Evolutionary conservation across 83 land plant species (phyloP), one percentile per base, ranked within the genome.

Genomic region (Diphasiastrum complanatum): DNA sequence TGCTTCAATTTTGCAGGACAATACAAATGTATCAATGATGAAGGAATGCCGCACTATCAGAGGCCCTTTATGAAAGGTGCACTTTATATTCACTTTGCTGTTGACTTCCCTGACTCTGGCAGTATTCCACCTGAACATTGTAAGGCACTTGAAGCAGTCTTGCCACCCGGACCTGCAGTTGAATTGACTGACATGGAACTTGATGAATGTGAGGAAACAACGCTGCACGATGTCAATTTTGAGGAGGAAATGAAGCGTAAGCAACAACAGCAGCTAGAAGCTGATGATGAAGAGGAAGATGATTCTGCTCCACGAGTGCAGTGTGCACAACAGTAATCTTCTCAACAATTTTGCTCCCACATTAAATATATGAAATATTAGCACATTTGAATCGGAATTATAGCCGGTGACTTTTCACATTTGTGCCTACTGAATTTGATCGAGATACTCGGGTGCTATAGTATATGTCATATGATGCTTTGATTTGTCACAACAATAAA

Each of bases 181-280:
- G 5, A 48, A 4, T 24, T 48, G 51, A 48, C 51, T 18, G 23
- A 6, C 6, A 24, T 6, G 51, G 51, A 48, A 18, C 6, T 48
- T 6, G 51, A 48, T 6, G 51, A 18, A 6, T 48, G 51, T 18
- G 51, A 48, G 18, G 51, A 48, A 18, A 18, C 51, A 48, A 48
- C 51, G 6, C 51, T 48, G 5, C 51, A 48, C 18, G 51, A 48
- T 24, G 51, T 48, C 23, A 18, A 48, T 24, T 18, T 48, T 48
- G 51, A 48, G 6, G 51, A 48, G 23, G 51, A 48, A 18, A 48
- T 48, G 51, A 48, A 18, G 18, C n/a, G 51, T 4, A 48, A 48
- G 18, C 51, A 48, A 6, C 51, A 48, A 18, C n/a, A 48, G 23
- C 51, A 48, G 18, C 6, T 6, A 6, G 51, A 48, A 18, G 51